Evolutionary conservation across 345 rosid species (phyloP).

Genomic region (Ceriops tagal): DNA sequence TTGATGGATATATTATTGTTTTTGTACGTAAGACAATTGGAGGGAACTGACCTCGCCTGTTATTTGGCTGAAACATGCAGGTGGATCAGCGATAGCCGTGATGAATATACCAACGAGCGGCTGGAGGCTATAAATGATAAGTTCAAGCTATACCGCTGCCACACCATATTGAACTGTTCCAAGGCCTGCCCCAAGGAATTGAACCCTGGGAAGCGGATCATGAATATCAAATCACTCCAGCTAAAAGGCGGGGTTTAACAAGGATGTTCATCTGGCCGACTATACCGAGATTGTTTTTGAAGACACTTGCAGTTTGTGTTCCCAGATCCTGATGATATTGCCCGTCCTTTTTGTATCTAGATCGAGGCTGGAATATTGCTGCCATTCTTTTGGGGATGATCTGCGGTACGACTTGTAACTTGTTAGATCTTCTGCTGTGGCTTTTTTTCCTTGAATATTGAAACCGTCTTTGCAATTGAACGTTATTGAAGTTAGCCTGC

Average conservation of each 20-base stretch:
- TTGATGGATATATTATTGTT: too few species aligned
- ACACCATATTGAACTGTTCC: slow-evolving; percentile 91
- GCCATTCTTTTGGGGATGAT: background rate
- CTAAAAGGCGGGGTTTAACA: slow-evolving; percentile 20
- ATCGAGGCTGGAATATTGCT: background rate
- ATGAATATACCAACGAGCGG: slow-evolving; percentile 82
- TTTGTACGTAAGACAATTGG: too few species aligned
- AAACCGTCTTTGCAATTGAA: background rate
- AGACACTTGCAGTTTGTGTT: background rate
- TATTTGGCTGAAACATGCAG: slow-evolving; percentile 39
- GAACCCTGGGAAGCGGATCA: slow-evolving; percentile 92
- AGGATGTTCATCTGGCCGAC: slow-evolving; percentile 14
- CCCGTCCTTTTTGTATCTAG: slow-evolving; percentile 10
- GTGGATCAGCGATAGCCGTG: slow-evolving; percentile 97
- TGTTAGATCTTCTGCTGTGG: background rate
- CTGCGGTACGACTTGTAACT: background rate
- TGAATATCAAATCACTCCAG: slow-evolving; percentile 79
- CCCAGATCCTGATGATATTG: background rate
- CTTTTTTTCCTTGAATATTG: slow-evolving; percentile 12
- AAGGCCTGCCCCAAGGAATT: slow-evolving; percentile 97
- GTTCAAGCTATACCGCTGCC: slow-evolving; percentile 93
- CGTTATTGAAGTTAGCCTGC: too few species aligned
- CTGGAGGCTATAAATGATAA: slow-evolving; percentile 78
- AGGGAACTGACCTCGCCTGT: background rate
- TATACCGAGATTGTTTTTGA: slow-evolving; percentile 6